These are phyloP conservation scores for Komagataea norvegica DNA, from an alignment of 1,139 yeast genomes.

Conservation along the genomic window DNA sequence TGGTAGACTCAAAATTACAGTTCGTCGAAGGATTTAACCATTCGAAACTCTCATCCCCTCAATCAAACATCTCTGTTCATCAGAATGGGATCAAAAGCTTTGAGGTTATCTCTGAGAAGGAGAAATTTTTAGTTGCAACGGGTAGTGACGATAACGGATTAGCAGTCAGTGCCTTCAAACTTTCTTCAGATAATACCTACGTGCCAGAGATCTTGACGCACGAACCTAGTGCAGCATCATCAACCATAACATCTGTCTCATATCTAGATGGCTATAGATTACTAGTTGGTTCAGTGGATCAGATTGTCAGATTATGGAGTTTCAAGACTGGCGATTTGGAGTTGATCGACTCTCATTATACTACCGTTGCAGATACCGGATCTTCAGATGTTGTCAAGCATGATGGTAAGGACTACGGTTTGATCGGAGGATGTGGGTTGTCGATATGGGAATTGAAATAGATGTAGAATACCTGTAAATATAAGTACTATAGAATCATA, in stretches of 20 bases:
- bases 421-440: constrained; percentile 71
- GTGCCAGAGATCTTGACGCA: constrained; percentile 31
- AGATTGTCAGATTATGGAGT: constrained; percentile 64
- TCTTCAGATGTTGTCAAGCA: constrained; percentile 43
- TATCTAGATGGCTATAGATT: constrained; percentile 25
- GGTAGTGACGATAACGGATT: constrained; percentile 95
- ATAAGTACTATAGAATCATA: constrained; percentile 1
- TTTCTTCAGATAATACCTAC: constrained; percentile 21
- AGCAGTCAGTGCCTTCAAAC: constrained; percentile 37
- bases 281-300: constrained; percentile 62
- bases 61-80: constrained; percentile 54
- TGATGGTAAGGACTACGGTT: constrained; percentile 29
- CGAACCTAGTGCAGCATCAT: constrained; percentile 65
- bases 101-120: constrained; percentile 21
- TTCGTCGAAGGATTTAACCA: background rate
- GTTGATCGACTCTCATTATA: constrained; percentile 46
- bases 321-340: constrained; percentile 31
- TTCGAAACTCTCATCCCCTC: constrained; percentile 16
- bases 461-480: background rate
- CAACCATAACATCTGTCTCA: constrained; percentile 72
- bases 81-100: constrained; percentile 78
- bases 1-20: constrained; percentile 1
- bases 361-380: constrained; percentile 91
- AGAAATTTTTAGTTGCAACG: constrained; percentile 37
- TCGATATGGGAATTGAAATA: constrained; percentile 44